A percentile compares a stretch with the other conserved stretches of the same genome.
phyloP scores from a whole-genome alignment of 495 filamentous ascomycete genomes.

The Aspergillus incahuasiensis region DNA sequence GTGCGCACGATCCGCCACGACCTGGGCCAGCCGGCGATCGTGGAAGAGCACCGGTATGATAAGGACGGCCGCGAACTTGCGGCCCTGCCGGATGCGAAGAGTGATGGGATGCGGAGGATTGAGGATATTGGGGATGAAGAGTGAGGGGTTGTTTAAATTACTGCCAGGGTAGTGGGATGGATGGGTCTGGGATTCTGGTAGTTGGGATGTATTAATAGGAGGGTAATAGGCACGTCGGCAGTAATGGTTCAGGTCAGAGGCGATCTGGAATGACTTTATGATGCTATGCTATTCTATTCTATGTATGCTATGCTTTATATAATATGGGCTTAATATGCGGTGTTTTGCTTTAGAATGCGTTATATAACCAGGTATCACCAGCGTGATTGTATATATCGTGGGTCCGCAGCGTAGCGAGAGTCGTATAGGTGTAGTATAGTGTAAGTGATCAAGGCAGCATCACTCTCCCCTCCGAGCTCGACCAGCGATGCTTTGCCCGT shows the following conservation, averaged over 20 bases:
- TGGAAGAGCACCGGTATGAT: conserved; percentile 37
- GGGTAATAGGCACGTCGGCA: no score
- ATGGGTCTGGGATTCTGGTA: no score
- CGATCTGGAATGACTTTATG: background rate
- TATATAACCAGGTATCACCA: background rate
- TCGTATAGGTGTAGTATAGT: background rate
- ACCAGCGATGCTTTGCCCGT: conserved; percentile 24
- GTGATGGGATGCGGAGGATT: conserved; percentile 25
- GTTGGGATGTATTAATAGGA: no score
- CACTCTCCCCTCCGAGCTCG: conserved; percentile 27
- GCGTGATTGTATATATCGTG: background rate
- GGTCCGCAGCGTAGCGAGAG: no score
- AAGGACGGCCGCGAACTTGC: conserved; percentile 31
- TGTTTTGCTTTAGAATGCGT: background rate
- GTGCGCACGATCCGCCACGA: conserved; percentile 37
- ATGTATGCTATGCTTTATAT: background rate
- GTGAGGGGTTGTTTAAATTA: no score
- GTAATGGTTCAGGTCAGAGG: no score
- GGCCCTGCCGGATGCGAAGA: conserved; percentile 6
- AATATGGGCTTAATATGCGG: background rate
- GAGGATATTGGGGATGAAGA: conserved; percentile 28
- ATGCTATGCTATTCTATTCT: background rate
- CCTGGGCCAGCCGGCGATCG: conserved; percentile 29
- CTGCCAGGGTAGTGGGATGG: background rate
- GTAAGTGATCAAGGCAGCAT: conserved; percentile 17